Conservation (phyloP, 176 grass and related monocot species). For the Themeda triandra region DNA sequence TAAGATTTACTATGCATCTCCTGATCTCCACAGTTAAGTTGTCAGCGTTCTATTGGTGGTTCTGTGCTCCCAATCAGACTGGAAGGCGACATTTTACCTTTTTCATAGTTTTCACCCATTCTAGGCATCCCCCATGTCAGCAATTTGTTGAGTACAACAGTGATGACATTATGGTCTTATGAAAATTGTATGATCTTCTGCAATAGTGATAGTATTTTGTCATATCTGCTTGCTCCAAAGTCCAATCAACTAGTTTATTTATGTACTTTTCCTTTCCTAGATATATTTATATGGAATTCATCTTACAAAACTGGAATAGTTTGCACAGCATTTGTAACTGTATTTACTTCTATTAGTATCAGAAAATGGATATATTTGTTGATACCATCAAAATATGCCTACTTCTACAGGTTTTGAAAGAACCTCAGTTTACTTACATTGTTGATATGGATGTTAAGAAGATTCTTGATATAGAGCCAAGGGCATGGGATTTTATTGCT, state of each 20-base stretch:
- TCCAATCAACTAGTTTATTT: background rate
- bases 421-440: slow-evolving; percentile 87
- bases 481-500: slow-evolving; percentile 96
- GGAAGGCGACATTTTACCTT: background rate
- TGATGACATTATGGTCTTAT: background rate
- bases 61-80: background rate
- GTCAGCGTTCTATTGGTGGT: background rate
- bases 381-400: slow-evolving; percentile 5
- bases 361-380: slow-evolving; percentile 2
- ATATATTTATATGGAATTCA: background rate
- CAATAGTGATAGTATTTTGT: background rate
- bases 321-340: background rate
- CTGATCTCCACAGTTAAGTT: background rate
- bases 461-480: slow-evolving; percentile 77
- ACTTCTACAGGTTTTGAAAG: slow-evolving; percentile 69
- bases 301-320: background rate
- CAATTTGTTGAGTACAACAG: background rate
- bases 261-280: background rate
- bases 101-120: background rate
- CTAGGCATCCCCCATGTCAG: background rate
- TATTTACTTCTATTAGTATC: background rate
- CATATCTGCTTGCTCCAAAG: background rate
- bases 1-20: background rate
- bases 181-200: background rate
- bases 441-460: slow-evolving; percentile 94